These are phyloP conservation scores for Coniella vitis DNA, from an alignment of 2,329 filamentous ascomycete species.

Conservation along the genomic window DNA sequence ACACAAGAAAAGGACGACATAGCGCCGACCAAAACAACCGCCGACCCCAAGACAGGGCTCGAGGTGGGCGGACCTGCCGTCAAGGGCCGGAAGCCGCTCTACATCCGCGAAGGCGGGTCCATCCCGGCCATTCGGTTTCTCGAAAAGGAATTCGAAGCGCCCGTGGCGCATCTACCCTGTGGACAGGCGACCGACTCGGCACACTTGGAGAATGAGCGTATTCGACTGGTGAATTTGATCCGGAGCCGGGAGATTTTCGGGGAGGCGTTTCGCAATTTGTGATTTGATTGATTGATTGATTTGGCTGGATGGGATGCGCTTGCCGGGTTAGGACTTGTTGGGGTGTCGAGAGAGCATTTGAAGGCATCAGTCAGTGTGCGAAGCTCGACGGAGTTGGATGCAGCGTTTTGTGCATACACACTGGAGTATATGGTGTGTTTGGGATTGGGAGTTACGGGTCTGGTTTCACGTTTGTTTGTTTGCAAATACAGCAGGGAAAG, in stretches of 20 bases:
- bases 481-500: too few relatives aligned
- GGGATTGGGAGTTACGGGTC: too few relatives aligned
- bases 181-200: slow-evolving; percentile 91
- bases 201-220: slow-evolving; percentile 91
- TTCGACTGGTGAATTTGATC: slow-evolving; percentile 78
- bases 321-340: not conserved
- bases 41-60: not conserved
- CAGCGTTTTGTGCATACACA: too few relatives aligned
- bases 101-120: slow-evolving; percentile 90
- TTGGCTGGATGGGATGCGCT: not conserved
- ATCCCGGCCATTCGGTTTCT: slow-evolving; percentile 92
- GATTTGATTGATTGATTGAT: slow-evolving; percentile 3
- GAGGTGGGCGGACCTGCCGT: slow-evolving; percentile 16
- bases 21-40: not conserved
- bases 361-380: too few relatives aligned
- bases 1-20: not conserved
- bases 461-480: too few relatives aligned
- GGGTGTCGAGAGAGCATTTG: too few relatives aligned
- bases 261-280: slow-evolving; percentile 69
- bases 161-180: slow-evolving; percentile 87
- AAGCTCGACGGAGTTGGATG: too few relatives aligned
- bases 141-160: slow-evolving; percentile 87
- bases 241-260: slow-evolving; percentile 91
- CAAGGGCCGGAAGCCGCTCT: slow-evolving; percentile 61
- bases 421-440: too few relatives aligned